These are phyloP conservation scores for Tylopilus balloui DNA, from an alignment of 768 basidiomycete genomes.

Conservation along the genomic window DNA sequence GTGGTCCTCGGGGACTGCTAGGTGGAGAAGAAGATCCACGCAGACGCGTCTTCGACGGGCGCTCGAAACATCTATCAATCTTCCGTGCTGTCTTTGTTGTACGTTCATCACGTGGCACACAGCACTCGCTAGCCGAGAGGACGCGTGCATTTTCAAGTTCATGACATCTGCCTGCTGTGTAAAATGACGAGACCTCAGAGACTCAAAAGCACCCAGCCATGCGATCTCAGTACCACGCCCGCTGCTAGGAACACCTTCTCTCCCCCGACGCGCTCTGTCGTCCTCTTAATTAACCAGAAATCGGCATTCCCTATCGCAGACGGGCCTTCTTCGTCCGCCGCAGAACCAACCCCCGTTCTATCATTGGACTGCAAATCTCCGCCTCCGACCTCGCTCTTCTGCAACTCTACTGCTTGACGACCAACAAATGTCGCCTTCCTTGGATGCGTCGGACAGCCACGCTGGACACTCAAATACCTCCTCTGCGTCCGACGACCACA, in stretches of 20 bases:
- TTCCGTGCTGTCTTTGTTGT: conserved; percentile 18
- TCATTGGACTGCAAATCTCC: conserved; percentile 31
- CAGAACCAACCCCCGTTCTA: conserved; percentile 19
- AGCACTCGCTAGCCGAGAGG: conserved; percentile 11
- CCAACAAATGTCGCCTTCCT: conserved; percentile 33
- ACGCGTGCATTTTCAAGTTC: conserved; percentile 24
- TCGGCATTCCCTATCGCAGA: conserved; percentile 15
- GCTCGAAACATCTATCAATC: conserved; percentile 12
- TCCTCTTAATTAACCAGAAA: conserved; percentile 12
- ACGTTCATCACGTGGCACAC: conserved; percentile 26
- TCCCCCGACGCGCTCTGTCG: conserved; percentile 10
- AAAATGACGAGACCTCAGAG: conserved; percentile 22
- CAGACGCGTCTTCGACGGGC: conserved; percentile 15
- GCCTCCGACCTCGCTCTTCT: conserved; percentile 12
- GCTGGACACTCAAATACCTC: conserved; percentile 27
- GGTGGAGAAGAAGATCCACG: conserved; percentile 21
- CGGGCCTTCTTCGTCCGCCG: conserved; percentile 15
- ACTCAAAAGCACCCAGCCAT: conserved; percentile 20
- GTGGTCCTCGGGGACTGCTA: conserved; percentile 17
- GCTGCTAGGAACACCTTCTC: conserved; percentile 8
- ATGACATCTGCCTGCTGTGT: conserved; percentile 25
- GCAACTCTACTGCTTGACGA: conserved; percentile 29
- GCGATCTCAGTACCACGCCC: background rate
- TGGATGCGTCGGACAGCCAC: conserved; percentile 8
- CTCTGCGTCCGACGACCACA: background rate